Evolutionary conservation across 2,329 filamentous ascomycete species (phyloP).

Genomic region (Fusarium camptoceras): DNA sequence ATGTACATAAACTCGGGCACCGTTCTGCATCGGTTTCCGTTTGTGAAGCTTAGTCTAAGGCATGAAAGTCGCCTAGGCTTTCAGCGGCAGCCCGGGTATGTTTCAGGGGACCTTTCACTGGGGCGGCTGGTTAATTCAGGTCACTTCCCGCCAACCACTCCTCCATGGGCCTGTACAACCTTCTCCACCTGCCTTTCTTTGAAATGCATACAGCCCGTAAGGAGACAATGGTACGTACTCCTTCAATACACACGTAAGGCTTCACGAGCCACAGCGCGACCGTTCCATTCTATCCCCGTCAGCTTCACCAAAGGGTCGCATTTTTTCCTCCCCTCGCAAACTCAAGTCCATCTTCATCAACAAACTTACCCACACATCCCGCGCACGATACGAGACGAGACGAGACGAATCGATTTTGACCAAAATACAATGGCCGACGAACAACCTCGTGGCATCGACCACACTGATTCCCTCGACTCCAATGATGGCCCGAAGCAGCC

Average conservation of each 20-base stretch:
- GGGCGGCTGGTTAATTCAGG: not conserved
- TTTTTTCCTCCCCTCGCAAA: conserved; percentile 18
- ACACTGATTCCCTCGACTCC: conserved; percentile 66
- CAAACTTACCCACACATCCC: conserved; percentile 32
- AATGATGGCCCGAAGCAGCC: conserved; percentile 65
- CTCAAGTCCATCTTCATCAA: conserved; percentile 10
- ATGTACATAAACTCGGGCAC: not conserved
- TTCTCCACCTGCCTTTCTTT: not conserved
- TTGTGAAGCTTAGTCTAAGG: not conserved
- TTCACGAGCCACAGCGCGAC: conserved; percentile 35
- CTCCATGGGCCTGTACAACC: conserved; percentile 5
- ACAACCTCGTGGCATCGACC: conserved; percentile 56
- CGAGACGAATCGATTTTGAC: conserved; percentile 28
- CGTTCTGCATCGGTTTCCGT: not conserved
- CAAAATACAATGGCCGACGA: conserved; percentile 61
- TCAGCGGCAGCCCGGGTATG: not conserved
- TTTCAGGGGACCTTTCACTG: conserved; percentile 9
- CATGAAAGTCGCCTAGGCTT: not conserved
- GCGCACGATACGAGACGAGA: not conserved
- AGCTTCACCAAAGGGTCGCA: conserved; percentile 34
- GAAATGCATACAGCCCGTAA: not conserved
- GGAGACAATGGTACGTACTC: conserved; percentile 17
- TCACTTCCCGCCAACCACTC: conserved; percentile 6
- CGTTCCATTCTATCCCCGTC: conserved; percentile 31
- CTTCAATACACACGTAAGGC: conserved; percentile 28